Base-by-base conservation (phyloP, 2,329 filamentous ascomycete genomes). In the Beauveria brongniartii region DNA sequence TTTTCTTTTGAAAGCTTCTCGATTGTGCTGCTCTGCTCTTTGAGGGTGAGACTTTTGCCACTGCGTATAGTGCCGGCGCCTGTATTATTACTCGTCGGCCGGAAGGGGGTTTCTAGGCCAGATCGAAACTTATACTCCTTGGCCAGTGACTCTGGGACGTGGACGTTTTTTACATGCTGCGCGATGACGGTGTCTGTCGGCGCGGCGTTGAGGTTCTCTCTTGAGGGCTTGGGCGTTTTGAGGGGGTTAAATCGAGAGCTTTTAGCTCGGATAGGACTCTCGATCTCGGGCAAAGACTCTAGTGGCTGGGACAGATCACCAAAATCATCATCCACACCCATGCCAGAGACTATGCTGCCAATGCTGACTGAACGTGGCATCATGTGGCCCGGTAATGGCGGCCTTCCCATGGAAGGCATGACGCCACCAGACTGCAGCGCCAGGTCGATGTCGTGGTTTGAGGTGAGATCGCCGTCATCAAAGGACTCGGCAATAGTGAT, bases 1-100 rank as follows among this genome's bases (percentile, higher is more conserved):
- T 99, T 99, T 73, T 99, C 94, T 75, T 99, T 99, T 63, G 91
- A 95, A 2, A 97, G 81, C 62, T 92, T 87, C 73, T 99, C 94
- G 65, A 99, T 97, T 16, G 93, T 97, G 74, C 89, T 96, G 71
- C 93, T 96, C 74, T 99, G 94, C 74, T 99, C 94, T 73, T 97
- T 97, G 46, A 99, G 78, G 0, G 94, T 97, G 74, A 99, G 78
- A 67, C 85, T 90, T 69, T 83, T 86, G 22, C 86, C 86, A 50
- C 81, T 80, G 48, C 84, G 80, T 30, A 80, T 80, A 28, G 81
- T 80, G 9, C 77, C 75, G 3, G 78, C 77, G 22, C 74, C 75
- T n/a, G 69, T 59, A 1, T 65, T 64, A 16, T 77, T 71, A 34
- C 80, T 78, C 62, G 86, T 87, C 1, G 77, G 74, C 65, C 81